phyloP scores from a whole-genome alignment of 1,284 basidiomycete genomes.

The Rhodotorula sp. region DNA sequence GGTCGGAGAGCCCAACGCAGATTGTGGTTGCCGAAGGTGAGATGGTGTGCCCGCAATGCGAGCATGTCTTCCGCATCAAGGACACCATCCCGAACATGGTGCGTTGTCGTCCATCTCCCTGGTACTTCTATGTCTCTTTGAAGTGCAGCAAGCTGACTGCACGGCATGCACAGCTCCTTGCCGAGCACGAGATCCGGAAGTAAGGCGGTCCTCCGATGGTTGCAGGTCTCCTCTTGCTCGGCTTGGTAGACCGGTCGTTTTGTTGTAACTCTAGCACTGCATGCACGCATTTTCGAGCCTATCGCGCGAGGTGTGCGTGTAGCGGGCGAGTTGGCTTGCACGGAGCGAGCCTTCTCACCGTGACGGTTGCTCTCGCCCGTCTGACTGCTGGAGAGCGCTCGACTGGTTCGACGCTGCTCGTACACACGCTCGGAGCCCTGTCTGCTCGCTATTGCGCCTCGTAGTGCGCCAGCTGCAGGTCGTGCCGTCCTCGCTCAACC shows the following conservation, averaged over 20 bases:
- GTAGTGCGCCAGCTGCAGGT: too few relatives aligned
- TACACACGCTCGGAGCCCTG: too few relatives aligned
- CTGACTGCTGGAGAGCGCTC: too few relatives aligned
- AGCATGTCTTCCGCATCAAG: constrained; percentile 84
- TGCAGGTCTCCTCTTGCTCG: not conserved
- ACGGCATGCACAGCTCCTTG: constrained; percentile 64
- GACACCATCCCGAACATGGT: constrained; percentile 99
- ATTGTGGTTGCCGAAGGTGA: constrained; percentile 89
- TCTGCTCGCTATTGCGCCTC: too few relatives aligned
- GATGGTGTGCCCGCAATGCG: constrained; percentile 93
- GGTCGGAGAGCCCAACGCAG: constrained; percentile 53
- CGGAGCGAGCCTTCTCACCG: too few relatives aligned
- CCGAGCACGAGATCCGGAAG: constrained; percentile 76
- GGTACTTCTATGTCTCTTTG: not conserved
- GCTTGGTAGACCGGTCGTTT: not conserved
- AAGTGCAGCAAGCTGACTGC: not conserved
- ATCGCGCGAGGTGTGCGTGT: too few relatives aligned
- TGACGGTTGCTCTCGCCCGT: too few relatives aligned
- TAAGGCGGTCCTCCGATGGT: not conserved
- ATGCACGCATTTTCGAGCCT: too few relatives aligned
- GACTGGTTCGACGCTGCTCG: too few relatives aligned
- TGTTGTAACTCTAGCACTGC: too few relatives aligned
- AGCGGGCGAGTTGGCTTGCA: too few relatives aligned
- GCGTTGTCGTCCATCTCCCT: constrained; percentile 44
- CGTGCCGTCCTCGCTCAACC: too few relatives aligned